Percentiles rank a stretch among this genome's conserved stretches.
These are phyloP conservation scores for Madurella mycetomatis DNA, from an alignment of 2,329 filamentous ascomycete species.

Conservation along the genomic window DNA sequence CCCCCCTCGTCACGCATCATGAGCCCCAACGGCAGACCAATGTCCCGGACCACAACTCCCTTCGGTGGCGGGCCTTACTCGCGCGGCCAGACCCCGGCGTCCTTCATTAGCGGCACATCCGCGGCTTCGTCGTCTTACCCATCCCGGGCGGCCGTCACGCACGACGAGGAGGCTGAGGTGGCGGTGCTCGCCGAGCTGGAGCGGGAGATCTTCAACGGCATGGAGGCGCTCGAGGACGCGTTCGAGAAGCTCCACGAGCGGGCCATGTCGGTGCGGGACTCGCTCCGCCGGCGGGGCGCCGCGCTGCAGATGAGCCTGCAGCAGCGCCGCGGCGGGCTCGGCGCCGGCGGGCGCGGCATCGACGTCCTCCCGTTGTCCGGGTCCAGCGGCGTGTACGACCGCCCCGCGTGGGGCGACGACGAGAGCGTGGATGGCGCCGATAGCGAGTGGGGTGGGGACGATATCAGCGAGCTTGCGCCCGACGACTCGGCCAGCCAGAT, in stretches of 20 bases:
- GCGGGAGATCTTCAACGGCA: slow-evolving; percentile 85
- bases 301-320: slow-evolving; percentile 65
- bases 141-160: slow-evolving; percentile 61
- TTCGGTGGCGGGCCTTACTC: slow-evolving; percentile 33
- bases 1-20: slow-evolving; percentile 36
- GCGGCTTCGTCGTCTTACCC: slow-evolving; percentile 45
- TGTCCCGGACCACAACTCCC: slow-evolving; percentile 52
- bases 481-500: slow-evolving; percentile 82
- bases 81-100: slow-evolving; percentile 42
- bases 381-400: slow-evolving; percentile 42
- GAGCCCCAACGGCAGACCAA: slow-evolving; percentile 43
- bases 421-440: slow-evolving; percentile 44
- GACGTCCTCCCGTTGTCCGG: slow-evolving; percentile 52
- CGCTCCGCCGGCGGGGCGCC: slow-evolving; percentile 75
- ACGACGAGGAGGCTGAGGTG: slow-evolving; percentile 93
- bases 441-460: slow-evolving; percentile 55
- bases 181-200: slow-evolving; percentile 86
- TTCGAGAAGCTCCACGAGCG: slow-evolving; percentile 87
- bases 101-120: slow-evolving; percentile 48
- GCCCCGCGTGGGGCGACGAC: slow-evolving; percentile 45
- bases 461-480: slow-evolving; percentile 59
- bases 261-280: slow-evolving; percentile 74
- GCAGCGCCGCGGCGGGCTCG: slow-evolving; percentile 44
- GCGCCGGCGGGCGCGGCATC: slow-evolving; percentile 37
- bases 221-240: slow-evolving; percentile 91